A percentile compares a stretch with the other conserved stretches of the same genome.
phyloP scores from a whole-genome alignment of 2,329 filamentous ascomycete genomes.

The Scorias spongiosa region DNA sequence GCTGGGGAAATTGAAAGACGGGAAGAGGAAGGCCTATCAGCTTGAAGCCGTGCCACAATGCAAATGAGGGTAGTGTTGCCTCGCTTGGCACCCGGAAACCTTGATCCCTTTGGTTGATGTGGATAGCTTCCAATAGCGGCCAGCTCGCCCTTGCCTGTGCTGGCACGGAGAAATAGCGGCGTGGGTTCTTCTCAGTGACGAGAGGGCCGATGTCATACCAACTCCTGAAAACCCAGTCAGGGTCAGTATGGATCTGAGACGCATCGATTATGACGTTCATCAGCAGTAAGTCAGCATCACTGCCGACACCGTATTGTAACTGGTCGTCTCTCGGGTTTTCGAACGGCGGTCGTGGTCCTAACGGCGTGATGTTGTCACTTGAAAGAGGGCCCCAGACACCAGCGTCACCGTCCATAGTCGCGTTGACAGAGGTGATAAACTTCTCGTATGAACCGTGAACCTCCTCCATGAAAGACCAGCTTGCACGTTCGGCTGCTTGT shows the following conservation, averaged over 20 bases:
- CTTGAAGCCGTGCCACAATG: conserved; percentile 26
- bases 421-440: conserved; percentile 18
- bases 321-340: conserved; percentile 54
- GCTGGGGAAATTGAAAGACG: conserved; percentile 16
- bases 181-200: conserved; percentile 10
- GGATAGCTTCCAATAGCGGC: conserved; percentile 18
- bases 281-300: conserved; percentile 59
- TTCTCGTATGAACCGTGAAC: conserved; percentile 34
- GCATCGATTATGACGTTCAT: conserved; percentile 5
- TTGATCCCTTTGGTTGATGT: conserved; percentile 19
- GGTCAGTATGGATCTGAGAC: conserved; percentile 2
- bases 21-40: conserved; percentile 24
- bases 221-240: conserved; percentile 20
- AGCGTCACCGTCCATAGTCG: conserved; percentile 17
- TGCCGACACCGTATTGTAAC: conserved; percentile 70
- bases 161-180: conserved; percentile 23
- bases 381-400: conserved; percentile 23
- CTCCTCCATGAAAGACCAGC: conserved; percentile 36
- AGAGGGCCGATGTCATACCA: conserved; percentile 18
- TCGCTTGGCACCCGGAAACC: conserved; percentile 22
- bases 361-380: conserved; percentile 39
- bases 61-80: conserved; percentile 23
- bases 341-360: conserved; percentile 53
- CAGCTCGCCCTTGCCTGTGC: conserved; percentile 22
- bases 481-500: conserved; percentile 40